Percentiles rank a stretch among this genome's conserved stretches.
Conservation (phyloP, 495 filamentous ascomycete genomes). For the Chaetomium fimeti region DNA sequence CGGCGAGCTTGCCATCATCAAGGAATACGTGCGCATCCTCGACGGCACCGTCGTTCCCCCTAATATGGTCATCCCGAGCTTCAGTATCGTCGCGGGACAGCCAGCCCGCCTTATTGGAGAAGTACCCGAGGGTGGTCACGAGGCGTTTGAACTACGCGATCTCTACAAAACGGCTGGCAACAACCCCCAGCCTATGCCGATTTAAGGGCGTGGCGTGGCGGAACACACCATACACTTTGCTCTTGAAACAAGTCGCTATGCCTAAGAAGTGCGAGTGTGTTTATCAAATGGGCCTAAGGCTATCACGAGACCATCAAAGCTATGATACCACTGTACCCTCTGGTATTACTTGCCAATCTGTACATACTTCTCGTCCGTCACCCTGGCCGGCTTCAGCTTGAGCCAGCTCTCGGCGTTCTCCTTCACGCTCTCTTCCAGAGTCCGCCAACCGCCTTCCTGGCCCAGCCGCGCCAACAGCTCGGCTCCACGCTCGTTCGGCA, state of each 20-base stretch:
- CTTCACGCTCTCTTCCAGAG: conserved; percentile 38
- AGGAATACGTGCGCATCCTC: conserved; percentile 82
- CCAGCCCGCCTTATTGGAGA: conserved; percentile 83
- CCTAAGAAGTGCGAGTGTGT: background rate
- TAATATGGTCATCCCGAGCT: conserved; percentile 88
- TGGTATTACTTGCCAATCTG: conserved; percentile 1
- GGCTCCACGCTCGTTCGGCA: conserved; percentile 35
- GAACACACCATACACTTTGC: too few relatives aligned
- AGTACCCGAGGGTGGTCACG: conserved; percentile 71
- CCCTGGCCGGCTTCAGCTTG: conserved; percentile 19
- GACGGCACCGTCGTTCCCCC: conserved; percentile 78
- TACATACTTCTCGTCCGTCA: conserved; percentile 20
- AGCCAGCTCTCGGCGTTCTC: conserved; percentile 32
- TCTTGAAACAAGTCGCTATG: background rate
- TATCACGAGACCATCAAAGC: too few relatives aligned
- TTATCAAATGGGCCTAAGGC: too few relatives aligned
- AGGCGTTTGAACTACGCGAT: conserved; percentile 58
- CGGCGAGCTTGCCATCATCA: conserved; percentile 83
- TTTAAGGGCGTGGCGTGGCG: conserved; percentile 26
- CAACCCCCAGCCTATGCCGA: conserved; percentile 42
- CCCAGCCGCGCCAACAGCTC: conserved; percentile 38
- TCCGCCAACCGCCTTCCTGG: conserved; percentile 35
- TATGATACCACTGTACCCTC: background rate
- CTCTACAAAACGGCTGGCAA: conserved; percentile 56
- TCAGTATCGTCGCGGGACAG: conserved; percentile 77